Percentiles rank a stretch among this genome's conserved stretches.
Conservation (phyloP, 495 filamentous ascomycete species). For the Podospora pseudocomata region DNA sequence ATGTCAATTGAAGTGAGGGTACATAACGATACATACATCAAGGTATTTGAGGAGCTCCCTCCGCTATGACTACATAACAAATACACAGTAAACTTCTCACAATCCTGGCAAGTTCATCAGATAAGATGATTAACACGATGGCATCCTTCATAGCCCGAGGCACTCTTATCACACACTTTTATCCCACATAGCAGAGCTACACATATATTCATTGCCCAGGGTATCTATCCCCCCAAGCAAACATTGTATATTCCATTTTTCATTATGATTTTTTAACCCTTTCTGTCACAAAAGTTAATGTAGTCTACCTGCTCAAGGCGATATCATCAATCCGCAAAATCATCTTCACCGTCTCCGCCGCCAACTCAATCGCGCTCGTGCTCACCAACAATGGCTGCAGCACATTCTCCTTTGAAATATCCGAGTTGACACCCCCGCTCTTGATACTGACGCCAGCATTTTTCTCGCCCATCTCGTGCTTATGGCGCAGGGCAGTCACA, state of each 20-base stretch:
- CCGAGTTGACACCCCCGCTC: slow-evolving; percentile 89
- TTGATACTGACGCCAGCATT: slow-evolving; percentile 97
- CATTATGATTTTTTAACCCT: not conserved
- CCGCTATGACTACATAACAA: no score
- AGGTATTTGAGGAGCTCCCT: no score
- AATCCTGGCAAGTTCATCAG: no score
- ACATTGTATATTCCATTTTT: not conserved
- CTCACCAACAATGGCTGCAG: slow-evolving; percentile 93
- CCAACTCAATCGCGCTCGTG: slow-evolving; percentile 94
- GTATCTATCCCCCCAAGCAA: no score
- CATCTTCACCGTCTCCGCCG: slow-evolving; percentile 98
- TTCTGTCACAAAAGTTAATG: not conserved
- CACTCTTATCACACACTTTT: no score
- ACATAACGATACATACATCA: no score
- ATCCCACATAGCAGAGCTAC: no score
- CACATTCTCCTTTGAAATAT: slow-evolving; percentile 96
- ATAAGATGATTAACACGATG: no score
- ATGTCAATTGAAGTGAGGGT: no score
- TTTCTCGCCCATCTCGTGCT: slow-evolving; percentile 90
- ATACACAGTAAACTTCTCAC: no score
- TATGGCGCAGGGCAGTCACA: slow-evolving; percentile 91
- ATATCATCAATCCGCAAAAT: slow-evolving; percentile 96
- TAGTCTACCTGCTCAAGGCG: slow-evolving; percentile 48
- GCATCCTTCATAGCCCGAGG: no score
- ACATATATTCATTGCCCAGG: no score